Base-by-base conservation (phyloP, 371 early-diverging fungal genomes). In the Syncephalastrum sp. region DNA sequence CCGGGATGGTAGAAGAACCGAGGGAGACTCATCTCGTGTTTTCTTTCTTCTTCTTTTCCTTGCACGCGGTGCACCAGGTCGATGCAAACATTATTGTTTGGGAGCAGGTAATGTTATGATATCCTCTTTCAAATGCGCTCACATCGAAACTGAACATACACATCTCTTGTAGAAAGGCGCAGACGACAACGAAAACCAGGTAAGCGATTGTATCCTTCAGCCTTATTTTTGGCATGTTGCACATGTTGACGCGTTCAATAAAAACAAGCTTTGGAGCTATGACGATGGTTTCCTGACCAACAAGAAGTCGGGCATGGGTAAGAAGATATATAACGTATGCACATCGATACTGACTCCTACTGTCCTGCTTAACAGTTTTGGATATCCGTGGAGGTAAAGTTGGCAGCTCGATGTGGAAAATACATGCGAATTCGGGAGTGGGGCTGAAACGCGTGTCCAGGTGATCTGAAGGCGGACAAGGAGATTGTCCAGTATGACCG, bases 351-450 rank as follows among this genome's bases (percentile, higher is more conserved):
- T 19, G 10, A 19, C 41, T 23, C 3, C 16, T 19, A 13, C 38
- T 24, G 27, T 16, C 19, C 46, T 33, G n/a, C 47, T 25, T 25
- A 25, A 25, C 23, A 72, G 75, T 78, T 10, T 42, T 78, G 42
- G 73, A 73, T 60, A 60, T 78, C 44, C 43, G 61, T 41, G 75
- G 75, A 57, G 79, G 77, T 73, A 64, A 12, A 47, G 16, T 10
- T 10, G 23, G 12, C 14, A 47, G 33, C 15, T 3, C 10, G 12
- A 21, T 16, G 10, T 29, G 24, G 5, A 16, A 55, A 19, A 13
- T 46, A 14, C 29, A 29, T 56, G 38, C 38, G 7, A 21, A 21
- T 17, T 29, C 21, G 29, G 41, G 7, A 33, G 21, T n/a, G 38
- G 12, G 38, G 7, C 38, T 33, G 38, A 38, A 38, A 12, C 33